Conservation (phyloP, 2,329 filamentous ascomycete genomes). For the Pseudopithomyces chartarum region DNA sequence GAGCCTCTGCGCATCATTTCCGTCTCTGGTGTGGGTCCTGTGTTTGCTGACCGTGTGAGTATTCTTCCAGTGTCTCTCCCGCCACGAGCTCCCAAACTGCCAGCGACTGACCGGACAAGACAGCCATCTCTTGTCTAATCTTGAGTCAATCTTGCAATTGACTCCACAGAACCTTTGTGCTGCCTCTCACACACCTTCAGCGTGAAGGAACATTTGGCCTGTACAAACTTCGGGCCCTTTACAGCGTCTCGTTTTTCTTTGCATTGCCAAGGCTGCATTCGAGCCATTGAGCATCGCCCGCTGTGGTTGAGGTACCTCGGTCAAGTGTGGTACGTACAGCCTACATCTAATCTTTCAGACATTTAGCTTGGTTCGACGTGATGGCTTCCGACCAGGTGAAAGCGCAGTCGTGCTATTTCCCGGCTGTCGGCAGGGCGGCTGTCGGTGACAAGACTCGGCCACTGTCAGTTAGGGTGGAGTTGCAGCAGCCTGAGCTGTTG, state of each 20-base stretch:
- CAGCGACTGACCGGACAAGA: neutral
- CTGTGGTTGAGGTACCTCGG: neutral
- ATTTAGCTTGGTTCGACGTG: neutral
- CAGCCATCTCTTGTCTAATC: neutral
- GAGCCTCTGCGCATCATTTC: constrained; percentile 14
- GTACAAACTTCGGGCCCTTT: no score
- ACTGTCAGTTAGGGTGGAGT: constrained; percentile 24
- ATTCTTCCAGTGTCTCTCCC: constrained; percentile 4
- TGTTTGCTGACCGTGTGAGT: constrained; percentile 10
- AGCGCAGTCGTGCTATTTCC: constrained; percentile 20
- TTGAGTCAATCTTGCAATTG: neutral
- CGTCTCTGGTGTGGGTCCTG: neutral
- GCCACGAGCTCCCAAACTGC: constrained; percentile 11
- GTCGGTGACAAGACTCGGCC: constrained; percentile 16
- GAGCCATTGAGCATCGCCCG: neutral
- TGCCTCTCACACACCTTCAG: neutral
- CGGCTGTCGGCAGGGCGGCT: constrained; percentile 10
- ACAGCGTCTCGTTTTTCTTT: no score
- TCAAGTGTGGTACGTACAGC: constrained; percentile 4
- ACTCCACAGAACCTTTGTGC: neutral
- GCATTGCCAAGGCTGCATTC: no score
- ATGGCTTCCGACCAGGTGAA: constrained; percentile 14
- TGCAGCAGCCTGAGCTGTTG: constrained; percentile 18
- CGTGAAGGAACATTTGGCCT: no score
- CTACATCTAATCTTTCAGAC: neutral